Conservation (phyloP, 169 alveolate species). For the Plasmodium berghei region DNA sequence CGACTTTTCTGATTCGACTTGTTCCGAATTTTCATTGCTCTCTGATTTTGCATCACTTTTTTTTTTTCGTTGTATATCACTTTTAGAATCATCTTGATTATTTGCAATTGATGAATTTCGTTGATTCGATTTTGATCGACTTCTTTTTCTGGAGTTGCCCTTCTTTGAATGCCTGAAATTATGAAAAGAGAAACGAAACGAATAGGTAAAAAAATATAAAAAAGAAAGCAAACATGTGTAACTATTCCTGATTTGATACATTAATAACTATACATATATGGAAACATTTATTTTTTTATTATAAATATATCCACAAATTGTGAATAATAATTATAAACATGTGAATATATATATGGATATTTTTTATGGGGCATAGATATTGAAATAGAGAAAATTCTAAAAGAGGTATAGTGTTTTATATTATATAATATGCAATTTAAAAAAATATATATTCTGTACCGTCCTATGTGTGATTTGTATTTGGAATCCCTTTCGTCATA, state of each 20-base stretch:
- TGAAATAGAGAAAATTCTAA: no score
- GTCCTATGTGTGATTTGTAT: conserved; percentile 12
- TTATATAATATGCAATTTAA: neutral
- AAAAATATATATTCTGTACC: conserved; percentile 4
- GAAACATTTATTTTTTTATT: no score
- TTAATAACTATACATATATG: no score
- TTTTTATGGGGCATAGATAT: no score
- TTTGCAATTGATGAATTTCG: neutral
- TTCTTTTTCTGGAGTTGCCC: conserved; percentile 8
- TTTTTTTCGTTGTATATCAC: neutral
- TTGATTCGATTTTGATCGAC: conserved; percentile 11
- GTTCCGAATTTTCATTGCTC: conserved; percentile 6
- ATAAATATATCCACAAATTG: no score
- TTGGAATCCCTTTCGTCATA: conserved; percentile 5
- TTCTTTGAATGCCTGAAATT: neutral
- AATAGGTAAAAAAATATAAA: neutral
- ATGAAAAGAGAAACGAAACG: neutral
- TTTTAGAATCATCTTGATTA: conserved; percentile 11
- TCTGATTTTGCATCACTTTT: conserved; percentile 13
- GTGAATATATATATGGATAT: no score
- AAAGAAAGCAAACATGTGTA: no score
- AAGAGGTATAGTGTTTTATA: neutral
- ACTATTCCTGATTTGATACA: no score
- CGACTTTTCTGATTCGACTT: neutral
- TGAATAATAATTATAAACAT: no score